Base-by-base conservation (phyloP, 768 basidiomycete species). In the Suillus sp. region DNA sequence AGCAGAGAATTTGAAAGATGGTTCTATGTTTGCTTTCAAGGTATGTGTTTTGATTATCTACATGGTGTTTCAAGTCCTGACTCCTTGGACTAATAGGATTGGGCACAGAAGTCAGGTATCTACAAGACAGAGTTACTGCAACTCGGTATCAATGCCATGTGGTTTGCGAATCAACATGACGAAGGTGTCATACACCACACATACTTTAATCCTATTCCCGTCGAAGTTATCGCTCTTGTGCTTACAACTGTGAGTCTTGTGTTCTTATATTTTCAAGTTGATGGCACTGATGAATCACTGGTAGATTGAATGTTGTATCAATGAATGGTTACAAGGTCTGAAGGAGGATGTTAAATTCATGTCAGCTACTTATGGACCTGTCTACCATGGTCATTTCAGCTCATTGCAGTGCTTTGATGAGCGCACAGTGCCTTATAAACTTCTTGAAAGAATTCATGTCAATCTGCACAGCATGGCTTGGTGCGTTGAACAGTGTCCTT, bases 101-200 rank as follows among this genome's bases (percentile, higher is more conserved):
- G 22, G 14, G 34, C 18, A 13, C 27, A 10, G 9, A 43, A 45
- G 45, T 68, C 63, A 35, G 73, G 73, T 4, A 50, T 75, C 3
- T 76, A 72, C 62, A 66, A 73, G 62, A 60, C 66, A 16, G 43
- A 42, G 1, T 68, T 74, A 27, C 63, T 75, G n/a, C 75, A 76
- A 56, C 66, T 66, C 45, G 45, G 60, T 1, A 53, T 70, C 60
- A 74, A 75, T 37, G 14, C 37, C 10, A 65, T 72, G 56, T 75
- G 71, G 70, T 75, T 76, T 61, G 53, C 51, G n/a, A 71, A 74
- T 58, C 57, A 57, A 2, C 63, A 58, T n/a, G 68, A 71, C 56
- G 69, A 75, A 47, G 75, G 75, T 18, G 62, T 73, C 4, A 40
- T 62, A 1, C 64, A 70, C 35, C 59, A 62, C 13, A 64, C 65